A percentile compares a stretch with the other conserved stretches of the same genome.
These are phyloP conservation scores for Vararia minispora DNA, from an alignment of 768 basidiomycete genomes.

Conservation along the genomic window DNA sequence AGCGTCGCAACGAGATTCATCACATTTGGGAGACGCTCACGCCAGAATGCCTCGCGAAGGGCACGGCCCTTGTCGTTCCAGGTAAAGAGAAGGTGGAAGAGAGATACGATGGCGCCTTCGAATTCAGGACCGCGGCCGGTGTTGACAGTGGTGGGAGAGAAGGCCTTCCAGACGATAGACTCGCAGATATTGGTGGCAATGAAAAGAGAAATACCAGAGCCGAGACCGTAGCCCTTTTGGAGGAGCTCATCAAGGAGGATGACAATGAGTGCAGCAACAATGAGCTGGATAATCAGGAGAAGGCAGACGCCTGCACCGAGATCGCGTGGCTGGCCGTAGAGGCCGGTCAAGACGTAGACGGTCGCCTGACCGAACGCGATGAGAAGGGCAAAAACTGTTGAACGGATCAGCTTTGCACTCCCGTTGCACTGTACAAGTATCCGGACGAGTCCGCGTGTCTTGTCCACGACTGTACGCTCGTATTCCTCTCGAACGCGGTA, in stretches of 20 bases:
- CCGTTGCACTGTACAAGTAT: too few relatives aligned
- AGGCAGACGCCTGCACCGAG: slow-evolving; percentile 96
- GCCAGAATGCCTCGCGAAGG: slow-evolving; percentile 95
- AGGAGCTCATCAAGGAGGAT: slow-evolving; percentile 98
- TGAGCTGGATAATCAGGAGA: slow-evolving; percentile 90
- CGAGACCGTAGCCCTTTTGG: slow-evolving; percentile 98
- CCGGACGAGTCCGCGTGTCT: too few relatives aligned
- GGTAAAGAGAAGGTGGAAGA: slow-evolving; percentile 97
- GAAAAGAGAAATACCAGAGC: slow-evolving; percentile 97
- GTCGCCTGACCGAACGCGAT: slow-evolving; percentile 95
- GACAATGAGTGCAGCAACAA: slow-evolving; percentile 90
- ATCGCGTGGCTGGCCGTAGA: slow-evolving; percentile 89
- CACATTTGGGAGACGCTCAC: slow-evolving; percentile 91
- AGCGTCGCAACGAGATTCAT: slow-evolving; percentile 96
- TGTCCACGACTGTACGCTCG: too few relatives aligned
- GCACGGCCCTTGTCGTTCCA: slow-evolving; percentile 98
- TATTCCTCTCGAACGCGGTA: too few relatives aligned
- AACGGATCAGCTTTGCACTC: neutral
- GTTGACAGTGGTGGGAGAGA: slow-evolving; percentile 96
- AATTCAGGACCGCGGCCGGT: slow-evolving; percentile 98
- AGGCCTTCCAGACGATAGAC: slow-evolving; percentile 99
- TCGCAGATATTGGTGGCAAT: slow-evolving; percentile 99
- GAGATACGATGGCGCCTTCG: slow-evolving; percentile 89
- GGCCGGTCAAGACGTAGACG: slow-evolving; percentile 92
- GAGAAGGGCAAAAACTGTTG: slow-evolving; percentile 87